Evolutionary conservation across 192 early-diverging fungal genomes (phyloP).

Genomic region (Kickxella alabastrina): DNA sequence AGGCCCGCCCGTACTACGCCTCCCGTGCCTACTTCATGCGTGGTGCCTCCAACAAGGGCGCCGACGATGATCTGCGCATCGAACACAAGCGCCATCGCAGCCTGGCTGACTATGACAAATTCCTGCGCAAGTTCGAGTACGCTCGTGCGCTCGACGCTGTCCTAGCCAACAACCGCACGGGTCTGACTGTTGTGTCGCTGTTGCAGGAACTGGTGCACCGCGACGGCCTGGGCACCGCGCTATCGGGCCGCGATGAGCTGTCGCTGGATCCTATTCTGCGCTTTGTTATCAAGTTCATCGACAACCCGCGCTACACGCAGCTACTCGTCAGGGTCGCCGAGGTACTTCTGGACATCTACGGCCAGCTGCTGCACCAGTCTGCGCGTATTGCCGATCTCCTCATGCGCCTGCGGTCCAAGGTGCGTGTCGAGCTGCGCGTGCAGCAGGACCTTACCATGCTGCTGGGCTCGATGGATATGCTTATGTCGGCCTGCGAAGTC

Average conservation of each 20-base stretch:
- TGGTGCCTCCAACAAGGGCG: conserved; percentile 54
- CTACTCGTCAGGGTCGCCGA: conserved; percentile 78
- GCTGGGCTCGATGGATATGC: conserved; percentile 80
- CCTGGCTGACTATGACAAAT: conserved; percentile 76
- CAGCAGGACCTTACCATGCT: conserved; percentile 76
- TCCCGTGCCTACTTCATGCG: conserved; percentile 72
- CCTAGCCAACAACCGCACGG: conserved; percentile 59
- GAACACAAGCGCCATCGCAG: conserved; percentile 61
- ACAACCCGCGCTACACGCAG: conserved; percentile 72
- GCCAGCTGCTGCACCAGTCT: conserved; percentile 73
- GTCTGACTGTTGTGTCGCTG: conserved; percentile 68
- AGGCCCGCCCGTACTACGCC: conserved; percentile 53
- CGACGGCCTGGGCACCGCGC: conserved; percentile 70
- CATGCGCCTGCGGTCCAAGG: conserved; percentile 62
- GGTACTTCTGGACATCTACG: conserved; percentile 73
- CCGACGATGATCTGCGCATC: conserved; percentile 70
- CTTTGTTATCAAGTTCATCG: conserved; percentile 79
- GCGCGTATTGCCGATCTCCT: conserved; percentile 77
- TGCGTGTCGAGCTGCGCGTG: conserved; percentile 70
- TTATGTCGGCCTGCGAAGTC: conserved; percentile 51
- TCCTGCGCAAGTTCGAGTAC: conserved; percentile 82
- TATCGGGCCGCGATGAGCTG: conserved; percentile 84
- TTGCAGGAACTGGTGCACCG: conserved; percentile 89
- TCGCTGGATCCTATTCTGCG: conserved; percentile 76
- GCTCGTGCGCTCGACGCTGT: conserved; percentile 84